Percentiles rank a stretch among this genome's conserved stretches.
Conservation (phyloP, 257 asterid species). For the Ehretia macrophylla region DNA sequence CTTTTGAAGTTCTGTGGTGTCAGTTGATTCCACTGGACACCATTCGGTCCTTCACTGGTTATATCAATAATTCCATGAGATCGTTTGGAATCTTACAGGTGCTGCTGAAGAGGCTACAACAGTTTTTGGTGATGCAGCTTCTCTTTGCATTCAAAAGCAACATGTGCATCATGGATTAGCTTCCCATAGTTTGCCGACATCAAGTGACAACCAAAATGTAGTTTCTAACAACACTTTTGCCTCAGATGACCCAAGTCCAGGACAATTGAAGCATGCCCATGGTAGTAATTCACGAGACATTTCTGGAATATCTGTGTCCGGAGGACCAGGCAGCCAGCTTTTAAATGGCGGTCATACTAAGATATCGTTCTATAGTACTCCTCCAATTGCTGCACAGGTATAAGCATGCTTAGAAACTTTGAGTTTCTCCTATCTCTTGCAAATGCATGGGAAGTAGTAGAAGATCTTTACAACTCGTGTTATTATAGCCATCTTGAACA, state of each 20-base stretch:
- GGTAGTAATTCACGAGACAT: slow-evolving; percentile 57
- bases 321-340: slow-evolving; percentile 42
- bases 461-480: too few species aligned
- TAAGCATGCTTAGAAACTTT: neutral
- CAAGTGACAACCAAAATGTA: slow-evolving; percentile 46
- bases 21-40: too few species aligned
- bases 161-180: slow-evolving; percentile 16
- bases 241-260: slow-evolving; percentile 70
- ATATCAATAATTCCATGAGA: slow-evolving; percentile 9
- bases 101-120: slow-evolving; percentile 87
- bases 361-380: slow-evolving; percentile 72
- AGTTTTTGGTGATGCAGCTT: slow-evolving; percentile 83
- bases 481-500: too few species aligned
- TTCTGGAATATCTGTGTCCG: slow-evolving; percentile 46
- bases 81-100: slow-evolving; percentile 41
- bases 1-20: too few species aligned
- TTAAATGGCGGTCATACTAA: slow-evolving; percentile 47
- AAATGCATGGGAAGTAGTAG: neutral
- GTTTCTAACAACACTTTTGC: slow-evolving; percentile 37
- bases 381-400: slow-evolving; percentile 88
- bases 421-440: neutral
- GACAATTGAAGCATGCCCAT: slow-evolving; percentile 51
- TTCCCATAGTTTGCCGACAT: slow-evolving; percentile 21
- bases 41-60: neutral
- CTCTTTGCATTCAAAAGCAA: slow-evolving; percentile 65